Percentiles rank a stretch among this genome's conserved stretches.
phyloP scores from a whole-genome alignment of 164 flowering plant species.

The Santalum album region DNA sequence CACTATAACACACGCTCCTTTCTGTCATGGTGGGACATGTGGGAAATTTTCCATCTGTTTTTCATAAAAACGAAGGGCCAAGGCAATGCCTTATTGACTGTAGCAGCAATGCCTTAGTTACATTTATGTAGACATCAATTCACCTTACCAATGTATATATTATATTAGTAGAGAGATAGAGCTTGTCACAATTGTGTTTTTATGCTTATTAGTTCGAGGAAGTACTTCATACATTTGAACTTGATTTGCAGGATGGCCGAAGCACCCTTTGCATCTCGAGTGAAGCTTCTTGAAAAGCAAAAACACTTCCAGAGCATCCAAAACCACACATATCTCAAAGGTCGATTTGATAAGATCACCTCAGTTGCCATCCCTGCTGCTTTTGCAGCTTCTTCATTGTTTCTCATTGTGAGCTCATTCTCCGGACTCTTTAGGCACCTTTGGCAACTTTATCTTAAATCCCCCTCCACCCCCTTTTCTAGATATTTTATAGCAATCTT shows the following conservation, averaged over 20 bases:
- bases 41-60: too few species aligned
- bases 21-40: too few species aligned
- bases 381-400: background rate
- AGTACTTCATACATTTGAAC: too few species aligned
- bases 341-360: background rate
- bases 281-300: conserved; percentile 3
- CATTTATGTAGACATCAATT: too few species aligned
- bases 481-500: background rate
- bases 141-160: too few species aligned
- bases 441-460: background rate
- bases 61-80: too few species aligned
- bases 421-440: background rate
- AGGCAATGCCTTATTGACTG: too few species aligned
- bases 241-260: conserved; percentile 1
- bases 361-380: conserved; percentile 6
- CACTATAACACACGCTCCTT: too few species aligned
- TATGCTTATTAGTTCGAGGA: too few species aligned
- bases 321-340: conserved; percentile 1
- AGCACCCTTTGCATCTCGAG: conserved; percentile 3
- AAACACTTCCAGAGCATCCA: conserved; percentile 1
- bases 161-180: too few species aligned
- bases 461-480: background rate
- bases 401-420: conserved; percentile 1
- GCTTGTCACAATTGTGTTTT: too few species aligned
- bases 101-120: too few species aligned